Conservation (phyloP, 345 rosid genomes). For the Lepidium sativum region DNA sequence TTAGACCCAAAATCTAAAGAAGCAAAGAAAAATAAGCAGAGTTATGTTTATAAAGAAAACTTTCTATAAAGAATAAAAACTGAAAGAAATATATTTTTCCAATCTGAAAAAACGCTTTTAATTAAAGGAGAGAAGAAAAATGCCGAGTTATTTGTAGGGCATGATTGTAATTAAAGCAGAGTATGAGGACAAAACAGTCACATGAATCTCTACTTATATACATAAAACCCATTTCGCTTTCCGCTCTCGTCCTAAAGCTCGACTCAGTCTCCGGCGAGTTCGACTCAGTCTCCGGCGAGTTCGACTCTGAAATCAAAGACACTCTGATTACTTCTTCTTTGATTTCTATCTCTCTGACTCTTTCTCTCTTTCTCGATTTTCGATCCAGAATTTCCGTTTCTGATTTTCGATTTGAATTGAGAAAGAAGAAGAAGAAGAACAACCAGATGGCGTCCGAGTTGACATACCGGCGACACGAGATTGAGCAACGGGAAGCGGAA, state of each 20-base stretch:
- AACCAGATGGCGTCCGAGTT: constrained; percentile 69
- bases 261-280: constrained; percentile 24
- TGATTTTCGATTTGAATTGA: not conserved
- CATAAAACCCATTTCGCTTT: not conserved
- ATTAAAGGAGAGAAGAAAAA: not conserved
- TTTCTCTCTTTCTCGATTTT: not conserved
- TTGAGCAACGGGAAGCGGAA: constrained; percentile 37
- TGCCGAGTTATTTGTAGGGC: not conserved
- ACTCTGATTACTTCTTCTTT: not conserved
- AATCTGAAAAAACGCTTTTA: not conserved
- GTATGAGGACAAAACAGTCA: not conserved
- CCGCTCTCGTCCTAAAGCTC: constrained; percentile 13
- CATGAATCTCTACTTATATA: not conserved
- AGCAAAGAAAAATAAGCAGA: not conserved
- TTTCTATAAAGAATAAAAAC: not conserved
- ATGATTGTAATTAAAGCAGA: not conserved
- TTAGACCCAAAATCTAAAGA: not conserved
- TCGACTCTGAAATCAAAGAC: constrained; percentile 15
- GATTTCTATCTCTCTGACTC: not conserved
- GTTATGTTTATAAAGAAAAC: not conserved
- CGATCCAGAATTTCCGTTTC: not conserved
- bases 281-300: constrained; percentile 26
- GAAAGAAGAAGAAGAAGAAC: not conserved
- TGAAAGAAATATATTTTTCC: not conserved
- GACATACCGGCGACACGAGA: constrained; percentile 70